Base-by-base conservation (phyloP, 139 green algal species). In the Eudorina sp. region DNA sequence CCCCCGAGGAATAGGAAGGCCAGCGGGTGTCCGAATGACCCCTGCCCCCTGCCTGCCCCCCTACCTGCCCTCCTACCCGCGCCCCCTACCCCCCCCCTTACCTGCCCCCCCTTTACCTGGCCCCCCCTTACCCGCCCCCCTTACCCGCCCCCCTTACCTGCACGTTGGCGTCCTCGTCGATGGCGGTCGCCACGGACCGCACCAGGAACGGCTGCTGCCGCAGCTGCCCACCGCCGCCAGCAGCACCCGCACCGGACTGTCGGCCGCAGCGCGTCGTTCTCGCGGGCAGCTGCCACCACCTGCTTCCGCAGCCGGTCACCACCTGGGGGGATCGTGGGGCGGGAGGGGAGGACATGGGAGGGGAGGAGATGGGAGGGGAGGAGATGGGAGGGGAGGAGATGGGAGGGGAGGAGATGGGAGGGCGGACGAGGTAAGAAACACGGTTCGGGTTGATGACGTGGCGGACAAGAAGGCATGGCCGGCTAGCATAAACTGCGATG, bases 301-400 rank as follows among this genome's bases (percentile, higher is more conserved):
- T 94, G 91, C 29, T 85, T 80, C 29, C 84, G 83, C 18, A 94
- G 78, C 27, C 64, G 41, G 6, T 94, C 89, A 23, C 74, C 89
- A 40, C 89, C 91, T 90, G 80, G 8, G 16, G 34, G 74, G 25
- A n/a, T 8, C 34, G 34, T 13, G 68, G 14, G 40, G 34, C 34
- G 9, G 38, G n/a, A 18, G 69, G 13, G 69, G 38, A 53, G 18
- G 69, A 27, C 16, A 9, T 18, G 36, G 69, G 7, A 53, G 69
- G 21, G 38, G 38, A 34, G 69, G 69, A 53, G 66, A 13, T 8
- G 66, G 9, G 31, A 48, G n/a, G 66, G n/a, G 19, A 51, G 25
- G 31, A n/a, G 74, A 45, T 58, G 72, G 73, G 77, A 38, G 18
- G 77, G 78, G 18, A 19, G 55, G 78, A 23, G 31, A 53, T 31